Evolutionary conservation across 371 early-diverging fungal genomes (phyloP).

Genomic region (Actinomortierella ambigua): DNA sequence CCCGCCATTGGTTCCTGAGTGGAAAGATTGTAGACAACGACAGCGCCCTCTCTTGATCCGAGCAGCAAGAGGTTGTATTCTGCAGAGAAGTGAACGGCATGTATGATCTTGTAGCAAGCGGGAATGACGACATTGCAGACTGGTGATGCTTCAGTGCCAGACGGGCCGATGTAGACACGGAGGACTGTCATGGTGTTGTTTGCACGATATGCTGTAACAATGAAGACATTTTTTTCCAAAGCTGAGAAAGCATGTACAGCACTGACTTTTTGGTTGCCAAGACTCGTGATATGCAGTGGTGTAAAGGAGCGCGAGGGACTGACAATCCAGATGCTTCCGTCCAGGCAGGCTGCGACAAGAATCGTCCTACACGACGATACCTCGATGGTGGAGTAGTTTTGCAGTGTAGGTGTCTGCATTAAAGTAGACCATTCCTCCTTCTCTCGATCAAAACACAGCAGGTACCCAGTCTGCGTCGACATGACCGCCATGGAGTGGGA

Average conservation of each 20-base stretch:
- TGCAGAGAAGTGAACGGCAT: slow-evolving; percentile 50
- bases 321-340: slow-evolving; percentile 59
- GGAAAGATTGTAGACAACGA: slow-evolving; percentile 57
- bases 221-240: slow-evolving; percentile 8
- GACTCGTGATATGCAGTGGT: slow-evolving; percentile 17
- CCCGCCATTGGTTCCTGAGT: slow-evolving; percentile 5
- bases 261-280: slow-evolving; percentile 40
- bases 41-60: slow-evolving; percentile 66
- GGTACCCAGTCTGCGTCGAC: slow-evolving; percentile 46
- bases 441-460: slow-evolving; percentile 50
- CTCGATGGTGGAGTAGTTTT: slow-evolving; percentile 64
- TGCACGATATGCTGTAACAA: slow-evolving; percentile 35
- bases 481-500: slow-evolving; percentile 21
- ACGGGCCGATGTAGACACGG: slow-evolving; percentile 4
- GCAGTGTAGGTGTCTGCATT: slow-evolving; percentile 46
- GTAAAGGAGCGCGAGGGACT: slow-evolving; percentile 55
- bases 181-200: slow-evolving; percentile 40
- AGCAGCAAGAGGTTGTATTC: slow-evolving; percentile 55
- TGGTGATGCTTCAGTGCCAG: slow-evolving; percentile 15
- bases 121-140: slow-evolving; percentile 54
- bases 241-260: slow-evolving; percentile 31
- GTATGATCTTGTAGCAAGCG: slow-evolving; percentile 54
- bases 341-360: slow-evolving; percentile 60
- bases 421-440: slow-evolving; percentile 47
- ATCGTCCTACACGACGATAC: slow-evolving; percentile 61